These are phyloP conservation scores for Xylaria palmicola DNA, from an alignment of 495 filamentous ascomycete genomes.

Conservation along the genomic window DNA sequence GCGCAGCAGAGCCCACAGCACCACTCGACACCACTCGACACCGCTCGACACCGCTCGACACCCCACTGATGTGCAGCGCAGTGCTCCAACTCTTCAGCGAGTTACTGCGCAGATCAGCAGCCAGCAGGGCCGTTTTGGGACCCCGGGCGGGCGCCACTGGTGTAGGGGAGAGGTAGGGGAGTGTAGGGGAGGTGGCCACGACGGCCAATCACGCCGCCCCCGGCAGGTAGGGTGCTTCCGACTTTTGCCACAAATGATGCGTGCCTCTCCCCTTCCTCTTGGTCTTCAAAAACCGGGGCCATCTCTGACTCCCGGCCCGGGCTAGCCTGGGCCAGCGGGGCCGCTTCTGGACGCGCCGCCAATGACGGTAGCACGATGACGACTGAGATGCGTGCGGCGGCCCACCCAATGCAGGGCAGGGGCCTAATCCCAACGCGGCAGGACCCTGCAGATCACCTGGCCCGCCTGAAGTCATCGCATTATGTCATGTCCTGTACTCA, in stretches of 20 bases:
- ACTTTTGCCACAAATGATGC: conserved; percentile 12
- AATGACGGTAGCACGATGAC: conserved; percentile 9
- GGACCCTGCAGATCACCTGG: conserved; percentile 16
- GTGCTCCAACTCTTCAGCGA: conserved; percentile 4
- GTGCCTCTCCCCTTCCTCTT: background rate
- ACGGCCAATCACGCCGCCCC: background rate
- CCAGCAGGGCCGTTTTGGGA: background rate
- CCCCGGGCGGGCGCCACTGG: background rate
- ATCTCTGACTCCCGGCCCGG: background rate
- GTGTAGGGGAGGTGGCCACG: background rate
- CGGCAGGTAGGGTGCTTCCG: conserved; percentile 1
- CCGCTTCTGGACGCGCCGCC: background rate
- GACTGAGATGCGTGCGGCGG: background rate
- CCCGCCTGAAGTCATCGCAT: conserved; percentile 14
- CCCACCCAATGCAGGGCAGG: background rate
- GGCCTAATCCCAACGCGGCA: too few relatives aligned
- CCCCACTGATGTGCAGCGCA: too few relatives aligned
- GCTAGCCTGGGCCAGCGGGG: background rate
- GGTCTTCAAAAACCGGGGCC: background rate
- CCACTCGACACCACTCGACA: too few relatives aligned
- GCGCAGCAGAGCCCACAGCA: background rate
- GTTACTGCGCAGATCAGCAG: background rate
- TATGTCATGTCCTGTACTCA: too few relatives aligned
- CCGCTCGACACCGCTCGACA: too few relatives aligned
- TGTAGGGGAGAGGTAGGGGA: background rate